phyloP scores from a whole-genome alignment of 2,329 filamentous ascomycete genomes.

The Coniella lustricola region DNA sequence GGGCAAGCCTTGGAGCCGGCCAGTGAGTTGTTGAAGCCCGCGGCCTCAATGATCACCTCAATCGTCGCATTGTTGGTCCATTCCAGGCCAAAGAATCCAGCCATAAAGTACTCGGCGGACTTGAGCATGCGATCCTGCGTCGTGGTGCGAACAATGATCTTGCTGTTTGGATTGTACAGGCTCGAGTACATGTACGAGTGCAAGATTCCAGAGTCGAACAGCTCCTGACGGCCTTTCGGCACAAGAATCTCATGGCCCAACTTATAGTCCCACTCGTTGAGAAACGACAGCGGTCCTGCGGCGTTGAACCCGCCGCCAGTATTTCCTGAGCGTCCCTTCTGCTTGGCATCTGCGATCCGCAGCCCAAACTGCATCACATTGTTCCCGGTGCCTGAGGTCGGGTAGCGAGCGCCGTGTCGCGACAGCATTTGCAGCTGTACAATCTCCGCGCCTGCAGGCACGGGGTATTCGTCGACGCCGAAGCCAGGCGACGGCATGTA shows the following conservation, averaged over 20 bases:
- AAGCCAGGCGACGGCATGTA: constrained; percentile 69
- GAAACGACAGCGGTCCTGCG: constrained; percentile 54
- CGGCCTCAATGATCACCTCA: constrained; percentile 62
- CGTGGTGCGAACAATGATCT: constrained; percentile 67
- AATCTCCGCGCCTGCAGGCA: constrained; percentile 61
- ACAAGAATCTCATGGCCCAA: constrained; percentile 67
- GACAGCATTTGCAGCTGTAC: constrained; percentile 66
- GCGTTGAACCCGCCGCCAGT: constrained; percentile 37
- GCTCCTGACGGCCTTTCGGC: constrained; percentile 61
- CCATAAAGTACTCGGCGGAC: constrained; percentile 69
- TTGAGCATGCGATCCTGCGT: constrained; percentile 74
- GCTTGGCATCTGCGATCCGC: constrained; percentile 46
- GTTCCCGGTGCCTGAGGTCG: constrained; percentile 46
- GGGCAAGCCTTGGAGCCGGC: constrained; percentile 61
- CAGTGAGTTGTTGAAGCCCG: constrained; percentile 62
- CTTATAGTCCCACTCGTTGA: constrained; percentile 62
- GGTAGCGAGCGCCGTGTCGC: constrained; percentile 68
- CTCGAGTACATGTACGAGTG: constrained; percentile 68
- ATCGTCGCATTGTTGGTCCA: constrained; percentile 67
- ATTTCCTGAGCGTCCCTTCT: constrained; percentile 22
- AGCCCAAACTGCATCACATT: constrained; percentile 48
- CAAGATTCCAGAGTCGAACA: constrained; percentile 59
- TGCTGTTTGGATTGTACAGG: constrained; percentile 64
- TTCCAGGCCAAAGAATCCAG: constrained; percentile 70
- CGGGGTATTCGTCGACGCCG: constrained; percentile 63